Percentiles rank a stretch among this genome's conserved stretches.
These are phyloP conservation scores for Melastoma candidum DNA, from an alignment of 441 rosid species.

Conservation along the genomic window DNA sequence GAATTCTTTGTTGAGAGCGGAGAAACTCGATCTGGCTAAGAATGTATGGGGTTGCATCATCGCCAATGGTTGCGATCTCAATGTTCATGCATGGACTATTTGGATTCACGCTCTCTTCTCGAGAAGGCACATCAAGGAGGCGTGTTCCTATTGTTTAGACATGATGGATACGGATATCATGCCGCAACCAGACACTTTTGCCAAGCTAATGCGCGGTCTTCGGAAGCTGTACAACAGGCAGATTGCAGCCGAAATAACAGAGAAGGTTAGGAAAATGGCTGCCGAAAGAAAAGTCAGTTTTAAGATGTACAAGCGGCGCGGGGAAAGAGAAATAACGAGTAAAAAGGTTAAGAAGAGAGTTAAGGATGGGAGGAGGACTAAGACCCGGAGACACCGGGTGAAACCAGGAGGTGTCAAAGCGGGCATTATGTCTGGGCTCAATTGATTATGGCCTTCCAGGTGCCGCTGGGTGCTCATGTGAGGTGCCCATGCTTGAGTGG, in stretches of 20 bases:
- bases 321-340: conserved; percentile 49
- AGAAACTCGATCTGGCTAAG: conserved; percentile 65
- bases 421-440: conserved; percentile 3
- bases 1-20: conserved; percentile 47
- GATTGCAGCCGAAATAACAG: conserved; percentile 74
- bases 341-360: conserved; percentile 43
- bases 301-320: conserved; percentile 80
- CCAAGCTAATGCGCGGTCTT: conserved; percentile 69
- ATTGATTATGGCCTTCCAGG: conserved; percentile 3
- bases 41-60: conserved; percentile 64
- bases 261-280: conserved; percentile 83
- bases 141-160: conserved; percentile 69
- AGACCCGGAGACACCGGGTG: conserved; percentile 35
- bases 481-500: no score
- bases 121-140: conserved; percentile 66
- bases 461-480: background rate
- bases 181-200: conserved; percentile 78
- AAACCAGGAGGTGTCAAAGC: conserved; percentile 24
- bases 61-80: conserved; percentile 58
- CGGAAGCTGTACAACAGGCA: conserved; percentile 58
- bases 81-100: conserved; percentile 66
- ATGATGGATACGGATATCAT: conserved; percentile 78
- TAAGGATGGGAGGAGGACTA: conserved; percentile 45
- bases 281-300: conserved; percentile 58
- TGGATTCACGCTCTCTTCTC: conserved; percentile 85